These are phyloP conservation scores for Metarhizium sp. DNA, from an alignment of 2,329 filamentous ascomycete genomes.

Conservation along the genomic window DNA sequence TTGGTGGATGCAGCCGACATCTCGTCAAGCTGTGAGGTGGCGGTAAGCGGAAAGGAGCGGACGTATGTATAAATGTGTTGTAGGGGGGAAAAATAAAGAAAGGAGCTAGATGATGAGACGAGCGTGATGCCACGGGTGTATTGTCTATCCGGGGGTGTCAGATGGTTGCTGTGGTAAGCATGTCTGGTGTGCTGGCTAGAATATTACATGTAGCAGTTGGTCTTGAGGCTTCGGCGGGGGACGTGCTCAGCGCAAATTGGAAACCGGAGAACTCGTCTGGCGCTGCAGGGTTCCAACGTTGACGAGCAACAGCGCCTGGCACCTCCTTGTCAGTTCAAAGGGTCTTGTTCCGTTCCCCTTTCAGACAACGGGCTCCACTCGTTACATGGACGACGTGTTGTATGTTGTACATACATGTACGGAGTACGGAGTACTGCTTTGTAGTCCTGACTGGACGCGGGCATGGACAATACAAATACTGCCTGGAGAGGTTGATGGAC, in stretches of 20 bases:
- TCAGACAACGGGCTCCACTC: background rate
- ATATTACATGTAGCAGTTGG: too few species aligned
- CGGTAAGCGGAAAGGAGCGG: background rate
- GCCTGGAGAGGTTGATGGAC: background rate
- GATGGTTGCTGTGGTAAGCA: background rate
- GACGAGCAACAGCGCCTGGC: background rate
- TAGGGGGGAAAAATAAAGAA: background rate
- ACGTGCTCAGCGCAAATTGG: background rate
- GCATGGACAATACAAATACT: too few species aligned
- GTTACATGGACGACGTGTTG: background rate
- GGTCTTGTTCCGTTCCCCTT: background rate
- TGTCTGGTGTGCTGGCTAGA: background rate
- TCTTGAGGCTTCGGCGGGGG: background rate
- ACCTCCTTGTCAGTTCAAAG: too few species aligned
- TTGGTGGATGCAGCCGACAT: conserved; percentile 48
- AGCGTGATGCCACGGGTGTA: background rate
- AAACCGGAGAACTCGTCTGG: background rate
- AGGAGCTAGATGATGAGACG: background rate
- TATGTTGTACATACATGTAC: too few species aligned
- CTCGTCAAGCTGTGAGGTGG: conserved; percentile 9
- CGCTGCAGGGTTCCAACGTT: too few species aligned
- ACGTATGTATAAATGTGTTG: background rate
- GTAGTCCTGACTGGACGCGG: too few species aligned
- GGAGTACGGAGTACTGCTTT: too few species aligned
- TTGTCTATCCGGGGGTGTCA: background rate